Evolutionary conservation across 2,329 filamentous ascomycete genomes (phyloP).

Genomic region (Emmonsia crescens): DNA sequence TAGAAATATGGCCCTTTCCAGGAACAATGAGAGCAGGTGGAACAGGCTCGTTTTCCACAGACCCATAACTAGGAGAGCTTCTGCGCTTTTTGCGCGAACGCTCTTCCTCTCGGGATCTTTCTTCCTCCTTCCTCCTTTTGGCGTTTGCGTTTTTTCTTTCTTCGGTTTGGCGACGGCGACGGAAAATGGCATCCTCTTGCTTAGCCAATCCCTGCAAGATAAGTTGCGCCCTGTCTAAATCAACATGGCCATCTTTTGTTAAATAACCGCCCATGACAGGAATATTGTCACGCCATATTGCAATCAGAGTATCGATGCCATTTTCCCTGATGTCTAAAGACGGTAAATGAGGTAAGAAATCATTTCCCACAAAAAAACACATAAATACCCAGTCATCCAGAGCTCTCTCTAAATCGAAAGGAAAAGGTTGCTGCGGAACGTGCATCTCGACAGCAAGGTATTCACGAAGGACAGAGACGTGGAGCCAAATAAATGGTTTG

Average conservation of each 20-base stretch:
- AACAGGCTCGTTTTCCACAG: slow-evolving; percentile 22
- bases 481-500: slow-evolving; percentile 97
- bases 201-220: slow-evolving; percentile 82
- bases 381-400: slow-evolving; percentile 98
- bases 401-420: slow-evolving; percentile 85
- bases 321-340: slow-evolving; percentile 95
- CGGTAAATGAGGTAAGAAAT: slow-evolving; percentile 95
- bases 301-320: slow-evolving; percentile 88
- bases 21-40: slow-evolving; percentile 45
- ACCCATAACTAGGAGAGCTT: slow-evolving; percentile 35
- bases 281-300: slow-evolving; percentile 94
- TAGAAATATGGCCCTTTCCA: slow-evolving; percentile 42
- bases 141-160: slow-evolving; percentile 70
- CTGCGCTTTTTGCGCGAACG: slow-evolving; percentile 33
- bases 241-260: slow-evolving; percentile 87
- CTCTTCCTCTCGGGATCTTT: slow-evolving; percentile 42
- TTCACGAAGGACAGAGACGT: slow-evolving; percentile 82
- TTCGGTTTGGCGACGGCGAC: slow-evolving; percentile 72
- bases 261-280: slow-evolving; percentile 89
- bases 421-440: slow-evolving; percentile 71
- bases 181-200: slow-evolving; percentile 90
- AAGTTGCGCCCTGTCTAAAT: slow-evolving; percentile 73
- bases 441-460: slow-evolving; percentile 85
- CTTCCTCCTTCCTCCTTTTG: slow-evolving; percentile 66
- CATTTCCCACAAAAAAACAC: slow-evolving; percentile 98